These are phyloP conservation scores for Colletotrichum sp. DNA, from an alignment of 2,329 filamentous ascomycete species.

Conservation along the genomic window DNA sequence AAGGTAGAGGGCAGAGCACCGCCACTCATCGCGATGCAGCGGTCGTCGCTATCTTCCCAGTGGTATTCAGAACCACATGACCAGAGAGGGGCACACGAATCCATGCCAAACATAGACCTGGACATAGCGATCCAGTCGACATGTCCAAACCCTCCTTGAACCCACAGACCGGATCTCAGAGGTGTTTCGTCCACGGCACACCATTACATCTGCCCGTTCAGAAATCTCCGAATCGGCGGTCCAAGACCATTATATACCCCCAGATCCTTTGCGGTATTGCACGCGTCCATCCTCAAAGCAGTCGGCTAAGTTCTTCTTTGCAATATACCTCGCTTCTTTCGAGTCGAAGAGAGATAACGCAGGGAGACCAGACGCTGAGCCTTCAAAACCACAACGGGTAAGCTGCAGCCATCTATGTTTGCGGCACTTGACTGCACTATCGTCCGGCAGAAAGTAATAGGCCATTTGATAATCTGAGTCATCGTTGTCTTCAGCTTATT, in stretches of 20 bases:
- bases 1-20: too few species aligned
- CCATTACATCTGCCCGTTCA: too few species aligned
- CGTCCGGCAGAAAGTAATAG: too few species aligned
- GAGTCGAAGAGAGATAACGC: not conserved
- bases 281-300: not conserved
- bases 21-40: too few species aligned
- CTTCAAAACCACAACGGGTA: rapidly evolving
- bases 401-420: not conserved
- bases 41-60: too few species aligned
- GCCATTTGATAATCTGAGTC: rapidly evolving
- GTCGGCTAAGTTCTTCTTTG: not conserved
- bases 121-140: too few species aligned
- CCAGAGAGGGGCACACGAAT: too few species aligned
- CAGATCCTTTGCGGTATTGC: not conserved
- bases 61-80: too few species aligned
- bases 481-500: rapidly evolving
- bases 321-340: not conserved
- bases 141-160: too few species aligned
- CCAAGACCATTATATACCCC: not conserved
- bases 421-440: not conserved
- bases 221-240: rapidly evolving
- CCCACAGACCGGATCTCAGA: too few species aligned
- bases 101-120: too few species aligned
- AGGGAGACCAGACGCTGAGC: not conserved
- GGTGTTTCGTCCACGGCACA: too few species aligned